Percentiles rank a stretch among this genome's conserved stretches.
Conservation (phyloP, 345 rosid species). For the Eucalyptus leucophloia region DNA sequence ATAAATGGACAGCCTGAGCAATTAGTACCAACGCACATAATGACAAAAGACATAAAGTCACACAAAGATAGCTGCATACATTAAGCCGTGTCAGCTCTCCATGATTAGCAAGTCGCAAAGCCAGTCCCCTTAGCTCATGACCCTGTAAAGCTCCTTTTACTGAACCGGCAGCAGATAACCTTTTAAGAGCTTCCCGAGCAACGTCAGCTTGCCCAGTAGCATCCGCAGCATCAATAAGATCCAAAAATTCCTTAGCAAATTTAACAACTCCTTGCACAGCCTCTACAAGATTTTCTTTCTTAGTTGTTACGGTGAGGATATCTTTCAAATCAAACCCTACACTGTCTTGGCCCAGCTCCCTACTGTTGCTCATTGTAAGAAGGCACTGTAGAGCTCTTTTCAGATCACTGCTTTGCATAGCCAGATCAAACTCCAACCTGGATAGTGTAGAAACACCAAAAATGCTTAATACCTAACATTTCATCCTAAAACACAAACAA, state of each 20-base stretch:
- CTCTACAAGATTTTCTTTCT: slow-evolving; percentile 88
- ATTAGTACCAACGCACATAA: background rate
- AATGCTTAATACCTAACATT: background rate
- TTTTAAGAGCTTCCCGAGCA: slow-evolving; percentile 93
- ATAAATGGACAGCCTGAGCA: background rate
- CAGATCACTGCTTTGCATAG: slow-evolving; percentile 94
- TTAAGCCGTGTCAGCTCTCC: slow-evolving; percentile 85
- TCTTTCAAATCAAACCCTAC: slow-evolving; percentile 69
- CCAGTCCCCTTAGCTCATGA: slow-evolving; percentile 84
- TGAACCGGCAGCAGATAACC: slow-evolving; percentile 93
- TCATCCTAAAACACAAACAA: background rate
- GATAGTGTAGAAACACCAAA: background rate
- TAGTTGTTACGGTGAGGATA: slow-evolving; percentile 65
- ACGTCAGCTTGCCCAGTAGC: slow-evolving; percentile 89
- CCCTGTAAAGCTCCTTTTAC: slow-evolving; percentile 93
- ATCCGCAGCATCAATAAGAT: slow-evolving; percentile 98
- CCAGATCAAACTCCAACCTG: slow-evolving; percentile 97
- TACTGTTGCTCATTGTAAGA: slow-evolving; percentile 89
- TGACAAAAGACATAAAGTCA: background rate
- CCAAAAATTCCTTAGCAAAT: slow-evolving; percentile 87
- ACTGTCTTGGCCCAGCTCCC: slow-evolving; percentile 85
- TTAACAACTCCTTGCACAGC: slow-evolving; percentile 94
- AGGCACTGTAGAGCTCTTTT: slow-evolving; percentile 99
- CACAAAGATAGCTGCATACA: slow-evolving; percentile 33
- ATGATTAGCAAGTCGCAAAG: slow-evolving; percentile 94